These are phyloP conservation scores for Endocladia muricata DNA, from an alignment of 31 red algal species.

Conservation along the genomic window DNA sequence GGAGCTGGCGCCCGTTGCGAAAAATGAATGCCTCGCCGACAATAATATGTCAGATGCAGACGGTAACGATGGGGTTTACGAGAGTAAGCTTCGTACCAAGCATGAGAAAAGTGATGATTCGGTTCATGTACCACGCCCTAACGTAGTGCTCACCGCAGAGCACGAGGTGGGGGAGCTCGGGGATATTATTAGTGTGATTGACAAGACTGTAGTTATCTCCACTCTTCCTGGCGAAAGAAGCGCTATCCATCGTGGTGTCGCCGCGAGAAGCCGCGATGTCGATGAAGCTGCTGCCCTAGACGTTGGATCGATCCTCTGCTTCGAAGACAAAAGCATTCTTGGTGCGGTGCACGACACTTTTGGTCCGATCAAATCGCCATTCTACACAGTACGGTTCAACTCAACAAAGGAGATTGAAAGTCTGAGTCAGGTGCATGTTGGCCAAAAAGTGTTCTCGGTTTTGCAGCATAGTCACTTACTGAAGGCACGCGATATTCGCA, in stretches of 20 bases:
- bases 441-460: slow-evolving; percentile 16
- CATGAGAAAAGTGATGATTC: background rate
- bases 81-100: background rate
- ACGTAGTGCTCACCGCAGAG: background rate
- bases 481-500: slow-evolving; percentile 23
- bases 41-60: too few relatives aligned
- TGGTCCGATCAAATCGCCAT: slow-evolving; percentile 35
- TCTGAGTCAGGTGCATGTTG: background rate
- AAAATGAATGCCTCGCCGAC: too few relatives aligned
- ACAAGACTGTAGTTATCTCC: slow-evolving; percentile 9
- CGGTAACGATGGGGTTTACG: too few relatives aligned
- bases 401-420: slow-evolving; percentile 16
- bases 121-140: background rate
- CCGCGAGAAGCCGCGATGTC: background rate
- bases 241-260: background rate
- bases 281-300: slow-evolving; percentile 18
- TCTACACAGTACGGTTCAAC: slow-evolving; percentile 50
- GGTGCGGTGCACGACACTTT: slow-evolving; percentile 48
- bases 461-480: slow-evolving; percentile 17
- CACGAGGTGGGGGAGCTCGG: slow-evolving; percentile 6
- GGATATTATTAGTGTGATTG: background rate
- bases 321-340: slow-evolving; percentile 18
- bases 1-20: too few relatives aligned
- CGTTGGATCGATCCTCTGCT: slow-evolving; percentile 25
- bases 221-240: background rate